These are phyloP conservation scores for Talaromyces proteolyticus DNA, from an alignment of 495 filamentous ascomycete genomes.

Conservation along the genomic window DNA sequence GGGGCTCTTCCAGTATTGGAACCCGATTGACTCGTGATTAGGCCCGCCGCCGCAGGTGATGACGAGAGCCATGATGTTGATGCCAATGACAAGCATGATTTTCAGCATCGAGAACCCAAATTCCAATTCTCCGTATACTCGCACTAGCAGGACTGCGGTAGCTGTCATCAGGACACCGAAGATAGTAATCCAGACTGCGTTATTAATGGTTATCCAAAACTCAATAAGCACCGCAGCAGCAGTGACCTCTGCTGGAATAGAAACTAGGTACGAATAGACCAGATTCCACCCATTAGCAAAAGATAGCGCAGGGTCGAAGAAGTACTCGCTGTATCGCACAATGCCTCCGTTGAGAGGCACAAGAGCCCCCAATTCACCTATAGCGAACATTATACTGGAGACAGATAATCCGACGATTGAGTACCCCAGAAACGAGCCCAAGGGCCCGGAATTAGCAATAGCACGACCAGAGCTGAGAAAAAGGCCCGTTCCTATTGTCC, in stretches of 20 bases:
- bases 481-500: slow-evolving; percentile 29
- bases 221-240: slow-evolving; percentile 44
- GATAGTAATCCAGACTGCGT: slow-evolving; percentile 38
- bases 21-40: slow-evolving; percentile 23
- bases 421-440: slow-evolving; percentile 30
- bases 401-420: slow-evolving; percentile 15
- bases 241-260: slow-evolving; percentile 31
- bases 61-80: slow-evolving; percentile 35
- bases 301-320: slow-evolving; percentile 22
- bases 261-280: slow-evolving; percentile 24
- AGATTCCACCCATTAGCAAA: slow-evolving; percentile 27
- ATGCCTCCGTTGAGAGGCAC: slow-evolving; percentile 21
- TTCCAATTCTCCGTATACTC: slow-evolving; percentile 42
- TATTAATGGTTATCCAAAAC: slow-evolving; percentile 33
- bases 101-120: slow-evolving; percentile 39
- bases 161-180: slow-evolving; percentile 36
- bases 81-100: slow-evolving; percentile 37
- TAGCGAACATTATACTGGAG: slow-evolving; percentile 13
- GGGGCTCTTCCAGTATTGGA: slow-evolving; percentile 29
- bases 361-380: slow-evolving; percentile 21
- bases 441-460: slow-evolving; percentile 55
- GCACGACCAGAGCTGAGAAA: slow-evolving; percentile 45
- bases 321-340: slow-evolving; percentile 17
- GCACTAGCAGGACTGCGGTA: slow-evolving; percentile 32
- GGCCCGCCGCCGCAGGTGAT: slow-evolving; percentile 32